phyloP scores from a whole-genome alignment of 306 rosid species.

The Carpinus viminea region DNA sequence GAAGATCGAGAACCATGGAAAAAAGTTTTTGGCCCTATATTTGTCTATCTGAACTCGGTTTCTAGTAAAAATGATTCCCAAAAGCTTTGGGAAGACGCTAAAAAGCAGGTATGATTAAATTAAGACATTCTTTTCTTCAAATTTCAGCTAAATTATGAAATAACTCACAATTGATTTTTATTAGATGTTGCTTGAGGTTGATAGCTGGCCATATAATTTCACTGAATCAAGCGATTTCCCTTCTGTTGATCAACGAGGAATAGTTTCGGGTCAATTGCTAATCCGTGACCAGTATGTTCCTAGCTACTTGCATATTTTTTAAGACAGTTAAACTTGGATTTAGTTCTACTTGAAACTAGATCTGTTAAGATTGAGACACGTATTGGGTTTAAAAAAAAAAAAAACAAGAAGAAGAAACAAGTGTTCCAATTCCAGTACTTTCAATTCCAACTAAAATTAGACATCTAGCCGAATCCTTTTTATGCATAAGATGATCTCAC shows the following conservation, averaged over 20 bases:
- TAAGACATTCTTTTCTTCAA: too few species aligned
- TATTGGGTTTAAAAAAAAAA: too few species aligned
- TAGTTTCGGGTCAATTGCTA: slow-evolving; percentile 41
- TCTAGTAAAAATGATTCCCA: not conserved
- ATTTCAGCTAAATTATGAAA: not conserved
- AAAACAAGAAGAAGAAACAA: too few species aligned
- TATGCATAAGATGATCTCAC: not conserved
- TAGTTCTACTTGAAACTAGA: too few species aligned
- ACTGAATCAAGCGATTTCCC: slow-evolving; percentile 52
- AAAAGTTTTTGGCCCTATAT: slow-evolving; percentile 79
- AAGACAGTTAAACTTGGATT: too few species aligned
- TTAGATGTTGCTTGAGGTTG: slow-evolving; percentile 51
- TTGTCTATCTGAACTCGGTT: slow-evolving; percentile 62
- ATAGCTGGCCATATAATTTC: slow-evolving; percentile 76
- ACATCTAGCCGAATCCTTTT: too few species aligned
- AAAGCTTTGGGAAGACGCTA: slow-evolving; percentile 69
- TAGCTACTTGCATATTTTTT: too few species aligned
- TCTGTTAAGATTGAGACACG: too few species aligned
- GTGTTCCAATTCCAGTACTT: too few species aligned
- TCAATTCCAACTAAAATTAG: too few species aligned
- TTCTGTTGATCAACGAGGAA: slow-evolving; percentile 56
- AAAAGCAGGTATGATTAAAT: slow-evolving; percentile 40
- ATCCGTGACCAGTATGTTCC: slow-evolving; percentile 53
- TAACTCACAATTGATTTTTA: not conserved
- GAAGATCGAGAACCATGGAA: slow-evolving; percentile 61